A percentile compares a stretch with the other conserved stretches of the same genome.
These are phyloP conservation scores for Blastobotrys elegans DNA, from an alignment of 1,139 yeast genomes.

Conservation along the genomic window DNA sequence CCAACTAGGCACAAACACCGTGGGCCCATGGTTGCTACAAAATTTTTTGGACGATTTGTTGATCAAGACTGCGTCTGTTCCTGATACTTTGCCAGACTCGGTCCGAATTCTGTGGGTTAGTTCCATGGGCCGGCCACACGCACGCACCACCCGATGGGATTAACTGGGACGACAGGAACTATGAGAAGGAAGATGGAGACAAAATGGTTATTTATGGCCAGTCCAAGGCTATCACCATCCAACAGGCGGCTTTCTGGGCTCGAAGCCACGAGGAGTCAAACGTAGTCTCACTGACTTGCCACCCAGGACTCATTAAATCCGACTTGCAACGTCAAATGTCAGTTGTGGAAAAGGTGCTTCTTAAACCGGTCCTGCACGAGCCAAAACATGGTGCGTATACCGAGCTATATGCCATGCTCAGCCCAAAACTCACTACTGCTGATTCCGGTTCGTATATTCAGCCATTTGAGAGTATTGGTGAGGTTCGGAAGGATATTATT, in stretches of 20 bases:
- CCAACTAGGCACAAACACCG: conserved; percentile 47
- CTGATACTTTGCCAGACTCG: no score
- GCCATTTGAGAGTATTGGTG: conserved; percentile 37
- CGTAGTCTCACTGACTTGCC: no score
- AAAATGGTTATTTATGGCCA: no score
- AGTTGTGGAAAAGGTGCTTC: no score
- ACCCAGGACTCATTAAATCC: no score
- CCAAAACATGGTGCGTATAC: background rate
- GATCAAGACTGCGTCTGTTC: conserved; percentile 35
- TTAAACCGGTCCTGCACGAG: background rate
- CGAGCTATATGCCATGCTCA: background rate
- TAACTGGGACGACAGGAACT: no score
- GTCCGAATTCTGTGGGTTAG: conserved; percentile 40
- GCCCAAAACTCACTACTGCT: no score
- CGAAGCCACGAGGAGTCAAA: no score
- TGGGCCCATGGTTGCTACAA: conserved; percentile 49
- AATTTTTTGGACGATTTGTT: conserved; percentile 43
- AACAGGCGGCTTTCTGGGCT: conserved; percentile 39
- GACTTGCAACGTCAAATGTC: no score
- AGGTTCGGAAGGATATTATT: conserved; percentile 30
- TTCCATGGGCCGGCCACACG: conserved; percentile 17
- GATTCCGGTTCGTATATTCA: conserved; percentile 32
- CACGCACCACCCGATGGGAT: conserved; percentile 8
- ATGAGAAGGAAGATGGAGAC: no score
- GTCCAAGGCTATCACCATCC: conserved; percentile 43